Base-by-base conservation (phyloP, 1,139 yeast genomes). In the Suhomyces wounanorum region DNA sequence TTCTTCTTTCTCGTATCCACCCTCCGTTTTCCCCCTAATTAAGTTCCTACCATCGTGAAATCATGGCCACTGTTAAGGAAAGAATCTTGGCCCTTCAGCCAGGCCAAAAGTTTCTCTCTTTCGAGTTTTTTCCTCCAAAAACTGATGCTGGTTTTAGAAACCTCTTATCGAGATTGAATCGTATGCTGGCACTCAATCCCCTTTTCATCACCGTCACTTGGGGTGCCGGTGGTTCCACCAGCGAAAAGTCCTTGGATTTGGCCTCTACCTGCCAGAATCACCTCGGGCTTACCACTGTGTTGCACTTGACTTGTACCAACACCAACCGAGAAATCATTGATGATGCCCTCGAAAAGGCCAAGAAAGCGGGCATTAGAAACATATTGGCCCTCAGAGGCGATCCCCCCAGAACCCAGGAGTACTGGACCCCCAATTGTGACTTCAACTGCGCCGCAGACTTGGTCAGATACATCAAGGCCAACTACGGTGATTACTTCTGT, bases 181-280 rank as follows among this genome's bases (percentile, higher is more conserved):
- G 99, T 64, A 87, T 94, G 95, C 83, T 88, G 62, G 87, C 88
- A 3, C 73, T 94, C 56, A 92, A 91, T 50, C 98, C 98, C 3
- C 71, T 87, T 23, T 95, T 94, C 66, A 85, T 92, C 48, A 89
- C 97, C 2, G 87, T 95, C 10, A 95, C 99, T 0, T 94, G 99
- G 98, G 99, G 99, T 28, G 98, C 99, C 8, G 98, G 98, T 38
- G 99, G 99, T 1, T 85, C 96, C 3, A 91, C 98, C 5, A 84
- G 95, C 48, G 87, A 83, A 50, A 91, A 90, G 70, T 88, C 97
- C 0, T 70, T 94, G 54, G 95, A 89, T 46, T 74, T 94, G 52
- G 97, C 97, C 0, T 75, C 83, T 17, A 79, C 89, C 2, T 87
- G 96, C 61, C 90, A 87, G 61, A 75, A 81, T 47, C 89, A 86